Evolutionary conservation across 176 grass and related monocot genomes (phyloP), one percentile per base, ranked within the genome.

Genomic region (Avena sativa): DNA sequence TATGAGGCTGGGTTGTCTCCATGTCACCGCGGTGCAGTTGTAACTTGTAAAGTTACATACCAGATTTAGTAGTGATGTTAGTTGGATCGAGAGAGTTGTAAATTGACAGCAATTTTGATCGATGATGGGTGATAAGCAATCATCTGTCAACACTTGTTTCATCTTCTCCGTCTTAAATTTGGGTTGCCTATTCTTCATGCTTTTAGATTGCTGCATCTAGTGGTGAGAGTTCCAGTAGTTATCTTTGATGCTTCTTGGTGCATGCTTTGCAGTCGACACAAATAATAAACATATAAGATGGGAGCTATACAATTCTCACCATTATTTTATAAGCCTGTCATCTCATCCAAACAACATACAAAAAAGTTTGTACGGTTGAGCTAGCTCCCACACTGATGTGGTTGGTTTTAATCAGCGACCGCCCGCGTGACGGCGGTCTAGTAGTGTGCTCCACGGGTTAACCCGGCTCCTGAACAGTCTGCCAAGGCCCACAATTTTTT

Each of bases 61-160:
- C 65, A 12, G 8, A 57, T 82, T 72, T 23, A 2, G 3, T 91
- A 81, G 81, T 62, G 51, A 52, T 83, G 83, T 81, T 91, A 85
- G 85, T 46, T 74, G 86, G 73, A 57, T 86, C 38, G 65, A 83
- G 61, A 46, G n/a, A 91, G 30, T 44, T 91, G 89, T 91, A 91
- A 88, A 91, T 76, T 77, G 21, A 81, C 48, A 75, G 17, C 81
- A 91, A 88, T 91, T 91, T 91, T 91, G 86, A 71, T 91, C 79
- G 12, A 26, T 69, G 25, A 69, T 60, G 83, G 46, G 76, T 87
- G 58, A n/a, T 84, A 0, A 23, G 19, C 36, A 47, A 60, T 61
- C n/a, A 58, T 83, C n/a, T 14, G 43, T 66, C 34, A 74, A 32
- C 56, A 53, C 23, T 13, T 30, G 19, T 57, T 52, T 3, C 5